Conservation (phyloP, 768 basidiomycete species). For the Mycena albidolilacea region DNA sequence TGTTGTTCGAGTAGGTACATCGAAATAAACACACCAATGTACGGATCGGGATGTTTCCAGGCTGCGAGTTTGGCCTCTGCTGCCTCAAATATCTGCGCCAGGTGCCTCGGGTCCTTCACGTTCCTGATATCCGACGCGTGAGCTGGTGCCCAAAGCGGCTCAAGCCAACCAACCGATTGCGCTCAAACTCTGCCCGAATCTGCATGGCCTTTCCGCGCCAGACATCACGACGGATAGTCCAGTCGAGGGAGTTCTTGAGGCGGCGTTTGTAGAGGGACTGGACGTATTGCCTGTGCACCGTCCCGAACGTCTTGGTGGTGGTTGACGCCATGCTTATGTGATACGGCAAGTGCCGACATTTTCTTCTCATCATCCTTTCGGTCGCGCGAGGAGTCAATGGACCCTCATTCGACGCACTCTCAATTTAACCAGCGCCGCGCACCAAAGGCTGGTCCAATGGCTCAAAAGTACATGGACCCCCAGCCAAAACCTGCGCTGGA, state of each 20-base stretch:
- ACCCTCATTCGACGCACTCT: constrained; percentile 81
- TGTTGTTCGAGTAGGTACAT: constrained; percentile 6
- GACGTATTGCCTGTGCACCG: constrained; percentile 86
- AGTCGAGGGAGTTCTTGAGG: constrained; percentile 90
- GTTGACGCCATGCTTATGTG: no score
- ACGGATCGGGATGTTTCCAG: constrained; percentile 91
- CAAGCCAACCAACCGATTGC: constrained; percentile 87
- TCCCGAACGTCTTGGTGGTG: constrained; percentile 64
- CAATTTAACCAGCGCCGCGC: constrained; percentile 79
- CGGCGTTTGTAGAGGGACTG: constrained; percentile 93
- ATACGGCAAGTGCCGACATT: not conserved
- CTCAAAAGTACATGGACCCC: constrained; percentile 60
- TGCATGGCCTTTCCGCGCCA: constrained; percentile 90
- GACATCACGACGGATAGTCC: constrained; percentile 87
- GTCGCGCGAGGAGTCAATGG: constrained; percentile 61
- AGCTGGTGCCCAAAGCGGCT: constrained; percentile 21
- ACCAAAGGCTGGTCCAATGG: constrained; percentile 76
- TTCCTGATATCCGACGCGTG: constrained; percentile 61
- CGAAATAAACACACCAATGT: constrained; percentile 77
- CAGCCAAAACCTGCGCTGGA: constrained; percentile 59
- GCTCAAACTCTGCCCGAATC: constrained; percentile 94
- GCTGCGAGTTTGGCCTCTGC: constrained; percentile 83
- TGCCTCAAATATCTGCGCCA: constrained; percentile 82
- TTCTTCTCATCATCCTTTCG: constrained; percentile 37
- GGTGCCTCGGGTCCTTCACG: constrained; percentile 86